Evolutionary conservation across 2,329 filamentous ascomycete genomes (phyloP), one percentile per base, ranked within the genome.

Genomic region (Monosporascus sp.): DNA sequence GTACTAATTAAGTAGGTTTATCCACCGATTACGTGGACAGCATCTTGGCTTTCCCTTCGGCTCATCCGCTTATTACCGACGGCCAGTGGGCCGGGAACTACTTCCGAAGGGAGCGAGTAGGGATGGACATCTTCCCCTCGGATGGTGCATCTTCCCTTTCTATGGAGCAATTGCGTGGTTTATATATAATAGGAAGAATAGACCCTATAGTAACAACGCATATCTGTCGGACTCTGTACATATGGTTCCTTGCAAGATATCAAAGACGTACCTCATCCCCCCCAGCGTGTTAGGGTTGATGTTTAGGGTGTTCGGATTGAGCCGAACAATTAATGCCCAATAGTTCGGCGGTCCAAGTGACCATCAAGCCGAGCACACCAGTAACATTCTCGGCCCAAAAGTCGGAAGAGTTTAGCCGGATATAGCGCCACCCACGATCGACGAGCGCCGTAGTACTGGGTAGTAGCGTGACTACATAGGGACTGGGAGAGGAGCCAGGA

Each of bases 291-390:
- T 7, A 27, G 24, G 8, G 20, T 46, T 46, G 24, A 17, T 31
- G 41, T 44, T 57, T 41, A 46, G 55, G 48, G 52, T 52, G 55
- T 49, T 60, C 63, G 63, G 63, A 62, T 59, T 55, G 60, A 59
- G 48, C 63, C 63, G 63, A 65, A 57, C 51, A 46, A 52, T 61
- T 55, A 50, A 58, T 53, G 48, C 58, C 55, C 55, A 46, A 24
- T 24, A 7, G n/a, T 27, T 46, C 22, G 24, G 43, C 25, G 17
- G 25, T 35, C 24, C 24, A 7, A 46, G 14, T 15, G n/a, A 18
- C 39, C 18, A 43, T 43, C 9, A 20, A 20, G 14, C 43, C n/a
- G 9, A 4, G 11, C n/a, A 46, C 11, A 3, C 43, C 5, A 25
- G 14, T 27, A 46, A 25, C 14, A 46, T 46, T 8, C n/a, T 7